Percentiles rank a stretch among this genome's conserved stretches.
These are phyloP conservation scores for Bremia lactucae DNA, from an alignment of 352 stramenopile genomes.

Conservation along the genomic window DNA sequence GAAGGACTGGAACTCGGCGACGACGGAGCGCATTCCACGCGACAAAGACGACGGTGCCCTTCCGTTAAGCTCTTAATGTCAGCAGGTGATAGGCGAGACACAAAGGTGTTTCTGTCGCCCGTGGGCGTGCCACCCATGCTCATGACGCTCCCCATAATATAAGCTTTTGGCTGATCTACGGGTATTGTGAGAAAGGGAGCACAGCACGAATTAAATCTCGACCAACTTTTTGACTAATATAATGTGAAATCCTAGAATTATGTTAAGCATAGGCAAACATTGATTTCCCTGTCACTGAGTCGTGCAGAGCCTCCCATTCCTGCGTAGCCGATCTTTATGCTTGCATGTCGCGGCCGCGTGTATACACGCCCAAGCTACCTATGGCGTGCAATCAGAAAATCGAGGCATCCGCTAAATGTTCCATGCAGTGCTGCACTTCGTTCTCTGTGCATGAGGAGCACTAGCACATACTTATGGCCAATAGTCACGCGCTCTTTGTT, in stretches of 20 bases:
- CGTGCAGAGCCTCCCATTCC: slow-evolving; percentile 19
- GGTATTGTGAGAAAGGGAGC: slow-evolving; percentile 9
- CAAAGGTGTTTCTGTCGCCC: slow-evolving; percentile 28
- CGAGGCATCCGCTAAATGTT: background rate
- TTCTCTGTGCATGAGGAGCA: background rate
- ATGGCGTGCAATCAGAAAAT: slow-evolving; percentile 8
- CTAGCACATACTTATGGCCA: background rate
- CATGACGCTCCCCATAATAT: slow-evolving; percentile 64
- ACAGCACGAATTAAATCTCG: background rate
- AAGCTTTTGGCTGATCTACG: slow-evolving; percentile 10
- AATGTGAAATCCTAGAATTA: background rate
- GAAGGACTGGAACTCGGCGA: slow-evolving; percentile 2
- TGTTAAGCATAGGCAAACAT: background rate
- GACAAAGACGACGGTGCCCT: slow-evolving; percentile 61
- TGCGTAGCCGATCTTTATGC: slow-evolving; percentile 6
- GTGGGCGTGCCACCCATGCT: slow-evolving; percentile 29
- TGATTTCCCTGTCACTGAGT: background rate
- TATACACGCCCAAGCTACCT: slow-evolving; percentile 5
- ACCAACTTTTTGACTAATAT: background rate
- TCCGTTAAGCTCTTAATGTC: slow-evolving; percentile 67
- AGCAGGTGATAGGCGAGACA: slow-evolving; percentile 38
- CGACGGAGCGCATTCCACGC: slow-evolving; percentile 20
- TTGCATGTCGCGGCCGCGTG: slow-evolving; percentile 10
- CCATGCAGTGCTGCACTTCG: background rate
- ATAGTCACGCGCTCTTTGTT: background rate